Percentiles rank a stretch among this genome's conserved stretches.
Conservation (phyloP, 768 basidiomycete genomes). For the Gelatoporia subvermispora region DNA sequence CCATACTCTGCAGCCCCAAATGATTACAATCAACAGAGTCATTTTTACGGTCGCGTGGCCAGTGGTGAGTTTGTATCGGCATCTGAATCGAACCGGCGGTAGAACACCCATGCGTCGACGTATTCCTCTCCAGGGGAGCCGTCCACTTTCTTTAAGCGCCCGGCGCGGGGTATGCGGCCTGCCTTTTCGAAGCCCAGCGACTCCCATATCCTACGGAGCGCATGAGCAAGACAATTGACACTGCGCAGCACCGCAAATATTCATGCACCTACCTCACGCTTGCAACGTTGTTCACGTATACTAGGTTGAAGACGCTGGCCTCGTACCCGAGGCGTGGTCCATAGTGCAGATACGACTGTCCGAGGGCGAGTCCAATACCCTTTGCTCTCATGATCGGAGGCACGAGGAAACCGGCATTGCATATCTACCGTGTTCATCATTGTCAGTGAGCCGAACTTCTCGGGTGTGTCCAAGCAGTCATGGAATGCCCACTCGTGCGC, state of each 20-base stretch:
- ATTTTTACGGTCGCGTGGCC: too few relatives aligned
- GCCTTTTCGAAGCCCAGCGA: slow-evolving; percentile 72
- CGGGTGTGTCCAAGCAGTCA: too few relatives aligned
- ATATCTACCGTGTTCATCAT: slow-evolving; percentile 45
- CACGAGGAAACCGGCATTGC: slow-evolving; percentile 82
- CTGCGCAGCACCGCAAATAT: too few relatives aligned
- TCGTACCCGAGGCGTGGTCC: slow-evolving; percentile 75
- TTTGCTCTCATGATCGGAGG: slow-evolving; percentile 60
- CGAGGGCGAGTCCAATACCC: slow-evolving; percentile 69
- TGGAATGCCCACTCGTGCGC: too few relatives aligned
- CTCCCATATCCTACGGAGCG: slow-evolving; percentile 69
- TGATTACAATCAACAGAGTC: too few relatives aligned
- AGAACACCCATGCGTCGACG: slow-evolving; percentile 83
- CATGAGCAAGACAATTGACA: slow-evolving; percentile 1
- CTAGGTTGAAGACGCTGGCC: slow-evolving; percentile 86
- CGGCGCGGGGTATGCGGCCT: slow-evolving; percentile 73
- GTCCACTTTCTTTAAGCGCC: slow-evolving; percentile 60
- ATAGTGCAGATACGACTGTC: slow-evolving; percentile 74
- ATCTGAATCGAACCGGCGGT: slow-evolving; percentile 57
- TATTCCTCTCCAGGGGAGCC: slow-evolving; percentile 73
- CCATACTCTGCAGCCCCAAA: too few relatives aligned
- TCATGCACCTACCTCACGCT: slow-evolving; percentile 49
- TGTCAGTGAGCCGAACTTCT: background rate
- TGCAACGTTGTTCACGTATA: slow-evolving; percentile 80
- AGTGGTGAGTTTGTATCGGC: too few relatives aligned